A percentile compares a stretch with the other conserved stretches of the same genome.
phyloP scores from a whole-genome alignment of 2,329 filamentous ascomycete genomes.

The Mollisia scopiformis region DNA sequence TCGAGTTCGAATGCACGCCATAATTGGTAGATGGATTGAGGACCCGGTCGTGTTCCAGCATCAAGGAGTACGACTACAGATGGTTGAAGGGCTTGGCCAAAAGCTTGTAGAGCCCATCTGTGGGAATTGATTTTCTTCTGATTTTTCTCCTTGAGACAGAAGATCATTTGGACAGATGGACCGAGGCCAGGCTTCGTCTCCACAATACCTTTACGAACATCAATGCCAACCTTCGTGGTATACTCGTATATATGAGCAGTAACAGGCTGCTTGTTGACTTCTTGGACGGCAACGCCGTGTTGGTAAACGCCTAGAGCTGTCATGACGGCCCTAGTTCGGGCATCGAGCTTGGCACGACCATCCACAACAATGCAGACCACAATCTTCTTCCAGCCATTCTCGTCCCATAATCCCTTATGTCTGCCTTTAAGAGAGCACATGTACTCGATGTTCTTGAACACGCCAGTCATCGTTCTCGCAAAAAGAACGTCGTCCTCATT shows the following conservation, averaged over 20 bases:
- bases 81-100: constrained; percentile 26
- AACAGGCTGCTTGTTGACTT: constrained; percentile 70
- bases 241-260: constrained; percentile 73
- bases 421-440: constrained; percentile 70
- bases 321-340: constrained; percentile 63
- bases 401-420: constrained; percentile 59
- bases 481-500: constrained; percentile 73
- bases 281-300: constrained; percentile 71
- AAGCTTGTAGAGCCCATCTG: constrained; percentile 30
- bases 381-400: constrained; percentile 75
- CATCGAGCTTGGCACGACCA: constrained; percentile 71
- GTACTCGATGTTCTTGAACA: constrained; percentile 73
- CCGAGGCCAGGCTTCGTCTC: constrained; percentile 90
- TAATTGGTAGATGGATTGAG: constrained; percentile 24
- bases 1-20: constrained; percentile 29
- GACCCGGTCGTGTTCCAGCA: constrained; percentile 28
- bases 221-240: constrained; percentile 70
- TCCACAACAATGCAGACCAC: constrained; percentile 72
- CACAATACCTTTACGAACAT: constrained; percentile 80
- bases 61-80: constrained; percentile 28
- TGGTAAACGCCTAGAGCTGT: constrained; percentile 70
- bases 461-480: constrained; percentile 67
- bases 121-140: constrained; percentile 32
- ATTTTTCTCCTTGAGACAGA: constrained; percentile 32
- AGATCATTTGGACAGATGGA: constrained; percentile 42